A percentile compares a stretch with the other conserved stretches of the same genome.
Evolutionary conservation across 768 basidiomycete species (phyloP).

Genomic region (Sistotremastrum niveocremeum): DNA sequence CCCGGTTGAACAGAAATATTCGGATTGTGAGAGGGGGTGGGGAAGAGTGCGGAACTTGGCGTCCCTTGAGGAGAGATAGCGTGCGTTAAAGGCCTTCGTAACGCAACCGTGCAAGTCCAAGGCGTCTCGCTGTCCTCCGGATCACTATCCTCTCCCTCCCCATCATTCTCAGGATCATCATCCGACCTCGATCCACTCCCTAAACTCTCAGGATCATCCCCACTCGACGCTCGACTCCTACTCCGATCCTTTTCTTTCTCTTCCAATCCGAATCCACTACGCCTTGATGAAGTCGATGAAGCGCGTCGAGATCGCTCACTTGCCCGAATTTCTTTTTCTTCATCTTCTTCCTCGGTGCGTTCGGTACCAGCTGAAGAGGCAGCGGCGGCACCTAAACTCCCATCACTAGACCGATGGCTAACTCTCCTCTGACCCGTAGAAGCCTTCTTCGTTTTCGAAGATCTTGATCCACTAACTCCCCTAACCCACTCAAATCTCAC

Average conservation of each 20-base stretch:
- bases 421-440: not conserved
- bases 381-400: slow-evolving; percentile 6
- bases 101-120: slow-evolving; percentile 79
- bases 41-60: too few relatives aligned
- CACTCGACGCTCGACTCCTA: too few relatives aligned
- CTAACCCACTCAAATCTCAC: slow-evolving; percentile 73
- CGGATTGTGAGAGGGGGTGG: too few relatives aligned
- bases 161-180: not conserved
- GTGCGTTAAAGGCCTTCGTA: slow-evolving; percentile 20
- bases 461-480: slow-evolving; percentile 15
- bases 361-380: not conserved
- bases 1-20: too few relatives aligned
- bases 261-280: too few relatives aligned
- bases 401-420: slow-evolving; percentile 3
- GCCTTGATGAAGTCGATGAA: too few relatives aligned
- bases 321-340: too few relatives aligned
- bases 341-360: slow-evolving; percentile 21
- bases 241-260: too few relatives aligned
- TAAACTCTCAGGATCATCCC: too few relatives aligned
- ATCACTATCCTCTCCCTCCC: slow-evolving; percentile 68
- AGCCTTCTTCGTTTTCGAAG: not conserved
- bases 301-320: too few relatives aligned
- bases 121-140: slow-evolving; percentile 95
- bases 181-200: too few relatives aligned
- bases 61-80: too few relatives aligned